Conservation (phyloP, 1,284 basidiomycete genomes). For the Puccinia coronata region DNA sequence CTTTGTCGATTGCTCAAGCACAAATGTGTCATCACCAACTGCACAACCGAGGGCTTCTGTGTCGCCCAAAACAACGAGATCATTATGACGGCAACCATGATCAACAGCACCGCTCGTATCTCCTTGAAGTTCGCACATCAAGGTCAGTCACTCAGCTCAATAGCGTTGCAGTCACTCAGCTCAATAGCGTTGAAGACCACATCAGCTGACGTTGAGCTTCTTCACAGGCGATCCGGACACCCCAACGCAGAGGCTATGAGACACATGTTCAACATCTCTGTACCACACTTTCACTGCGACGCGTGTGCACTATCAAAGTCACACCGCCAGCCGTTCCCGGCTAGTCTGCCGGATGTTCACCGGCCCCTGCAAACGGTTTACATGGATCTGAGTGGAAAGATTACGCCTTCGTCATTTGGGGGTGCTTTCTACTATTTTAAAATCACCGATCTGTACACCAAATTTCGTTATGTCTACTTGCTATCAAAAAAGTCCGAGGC, state of each 20-base stretch:
- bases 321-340: background rate
- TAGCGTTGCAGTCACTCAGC: too few species aligned
- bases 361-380: background rate
- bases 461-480: background rate
- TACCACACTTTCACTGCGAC: background rate
- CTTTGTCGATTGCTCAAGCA: background rate
- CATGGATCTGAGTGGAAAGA: constrained; percentile 10
- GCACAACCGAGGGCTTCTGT: background rate
- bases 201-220: background rate
- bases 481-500: constrained; percentile 14
- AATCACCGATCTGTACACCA: constrained; percentile 7
- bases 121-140: background rate
- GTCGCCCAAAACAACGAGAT: background rate
- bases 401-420: background rate
- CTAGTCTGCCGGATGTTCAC: background rate
- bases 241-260: background rate
- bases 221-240: constrained; percentile 7
- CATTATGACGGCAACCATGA: background rate
- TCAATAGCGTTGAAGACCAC: background rate
- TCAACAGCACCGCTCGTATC: background rate
- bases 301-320: constrained; percentile 3
- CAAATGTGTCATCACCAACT: background rate
- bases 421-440: constrained; percentile 17
- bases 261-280: background rate
- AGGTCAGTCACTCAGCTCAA: background rate